Percentiles rank a stretch among this genome's conserved stretches.
These are phyloP conservation scores for Cercophora samala DNA, from an alignment of 495 filamentous ascomycete genomes.

Conservation along the genomic window DNA sequence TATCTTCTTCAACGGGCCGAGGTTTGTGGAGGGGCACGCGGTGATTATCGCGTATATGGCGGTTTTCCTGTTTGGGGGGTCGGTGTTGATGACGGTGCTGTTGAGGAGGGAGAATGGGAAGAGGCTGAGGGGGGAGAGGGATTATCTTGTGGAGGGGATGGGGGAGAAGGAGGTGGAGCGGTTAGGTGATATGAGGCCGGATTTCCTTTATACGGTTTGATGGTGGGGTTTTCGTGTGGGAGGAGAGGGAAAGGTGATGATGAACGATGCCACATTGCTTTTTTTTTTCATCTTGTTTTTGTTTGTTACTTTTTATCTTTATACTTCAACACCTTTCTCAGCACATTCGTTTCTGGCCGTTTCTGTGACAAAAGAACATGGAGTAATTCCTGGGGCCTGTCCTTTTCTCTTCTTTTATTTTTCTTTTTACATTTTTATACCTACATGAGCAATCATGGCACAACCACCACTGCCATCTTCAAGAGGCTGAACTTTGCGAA, in stretches of 20 bases:
- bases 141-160: conserved; percentile 63
- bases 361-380: too few relatives aligned
- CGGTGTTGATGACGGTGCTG: conserved; percentile 61
- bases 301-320: neutral
- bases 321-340: neutral
- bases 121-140: conserved; percentile 60
- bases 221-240: neutral
- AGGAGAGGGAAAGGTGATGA: neutral
- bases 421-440: neutral
- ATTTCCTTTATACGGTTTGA: conserved; percentile 68
- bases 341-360: too few relatives aligned
- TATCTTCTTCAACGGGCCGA: conserved; percentile 52
- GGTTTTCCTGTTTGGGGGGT: conserved; percentile 50
- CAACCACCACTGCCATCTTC: neutral
- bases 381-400: too few relatives aligned
- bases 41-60: conserved; percentile 50
- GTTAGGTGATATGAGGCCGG: conserved; percentile 70
- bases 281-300: neutral
- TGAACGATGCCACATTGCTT: neutral
- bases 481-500: too few relatives aligned
- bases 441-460: conserved; percentile 1
- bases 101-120: conserved; percentile 63
- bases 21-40: conserved; percentile 46
- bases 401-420: neutral
- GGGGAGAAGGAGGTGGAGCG: conserved; percentile 54